These are phyloP conservation scores for Triglochin maritima DNA, from an alignment of 106 monocot species.

Conservation along the genomic window DNA sequence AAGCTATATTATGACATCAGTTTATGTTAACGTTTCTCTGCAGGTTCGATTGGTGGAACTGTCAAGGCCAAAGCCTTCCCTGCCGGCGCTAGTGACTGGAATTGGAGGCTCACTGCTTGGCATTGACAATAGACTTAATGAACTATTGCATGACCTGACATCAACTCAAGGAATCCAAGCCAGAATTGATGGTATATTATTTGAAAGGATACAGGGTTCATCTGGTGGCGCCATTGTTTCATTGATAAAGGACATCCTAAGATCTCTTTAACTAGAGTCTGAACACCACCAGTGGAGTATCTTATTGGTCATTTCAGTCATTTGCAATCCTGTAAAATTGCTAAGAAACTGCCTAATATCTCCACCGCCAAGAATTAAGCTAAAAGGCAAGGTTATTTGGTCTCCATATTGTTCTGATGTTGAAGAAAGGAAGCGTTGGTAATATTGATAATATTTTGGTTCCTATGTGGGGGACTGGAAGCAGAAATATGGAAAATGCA, in stretches of 20 bases:
- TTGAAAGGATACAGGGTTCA: slow-evolving; percentile 37
- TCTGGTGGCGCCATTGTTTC: slow-evolving; percentile 28
- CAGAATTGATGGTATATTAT: slow-evolving; percentile 62
- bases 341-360: too few species aligned
- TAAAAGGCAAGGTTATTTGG: too few species aligned
- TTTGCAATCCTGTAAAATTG: too few species aligned
- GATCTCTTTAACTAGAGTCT: neutral
- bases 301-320: too few species aligned
- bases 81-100: slow-evolving; percentile 28
- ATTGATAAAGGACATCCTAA: slow-evolving; percentile 48
- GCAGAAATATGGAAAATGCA: too few species aligned
- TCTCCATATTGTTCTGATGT: too few species aligned
- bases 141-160: slow-evolving; percentile 33
- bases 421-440: too few species aligned
- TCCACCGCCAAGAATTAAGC: too few species aligned
- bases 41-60: slow-evolving; percentile 73
- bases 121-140: slow-evolving; percentile 38
- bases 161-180: slow-evolving; percentile 48
- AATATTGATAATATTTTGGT: too few species aligned
- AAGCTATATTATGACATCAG: too few species aligned
- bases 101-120: slow-evolving; percentile 44
- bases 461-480: too few species aligned
- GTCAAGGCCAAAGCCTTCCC: slow-evolving; percentile 33
- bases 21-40: neutral
- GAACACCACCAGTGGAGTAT: too few species aligned